Conservation (phyloP, 257 asterid species). For the Solanum arcanum region DNA sequence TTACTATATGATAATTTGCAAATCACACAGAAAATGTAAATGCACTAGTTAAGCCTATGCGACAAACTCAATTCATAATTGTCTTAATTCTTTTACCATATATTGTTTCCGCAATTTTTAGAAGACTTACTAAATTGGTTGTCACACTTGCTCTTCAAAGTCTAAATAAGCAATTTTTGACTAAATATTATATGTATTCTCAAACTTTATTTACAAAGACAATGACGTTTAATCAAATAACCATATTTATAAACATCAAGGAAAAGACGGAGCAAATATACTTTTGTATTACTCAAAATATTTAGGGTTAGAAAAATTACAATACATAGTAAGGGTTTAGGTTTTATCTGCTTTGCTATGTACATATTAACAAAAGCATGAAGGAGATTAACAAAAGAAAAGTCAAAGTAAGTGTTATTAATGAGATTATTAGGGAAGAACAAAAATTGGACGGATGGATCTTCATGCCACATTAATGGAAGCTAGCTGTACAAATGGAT, state of each 20-base stretch:
- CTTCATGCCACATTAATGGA: too few species aligned
- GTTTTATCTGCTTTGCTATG: neutral
- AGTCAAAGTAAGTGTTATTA: too few species aligned
- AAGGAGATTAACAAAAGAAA: too few species aligned
- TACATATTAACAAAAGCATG: too few species aligned
- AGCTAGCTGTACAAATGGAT: too few species aligned
- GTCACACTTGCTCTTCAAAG: neutral
- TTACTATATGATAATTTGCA: fast-evolving
- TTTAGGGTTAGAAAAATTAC: neutral
- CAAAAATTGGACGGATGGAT: too few species aligned
- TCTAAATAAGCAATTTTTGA: neutral
- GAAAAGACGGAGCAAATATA: neutral
- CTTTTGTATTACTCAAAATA: neutral
- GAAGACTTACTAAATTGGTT: neutral
- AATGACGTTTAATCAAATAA: neutral
- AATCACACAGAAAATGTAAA: too few species aligned
- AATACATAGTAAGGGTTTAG: neutral
- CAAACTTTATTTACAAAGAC: neutral
- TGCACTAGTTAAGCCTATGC: too few species aligned
- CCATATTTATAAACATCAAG: neutral
- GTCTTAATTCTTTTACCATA: neutral
- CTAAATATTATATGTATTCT: neutral
- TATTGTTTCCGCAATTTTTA: neutral
- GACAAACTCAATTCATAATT: neutral
- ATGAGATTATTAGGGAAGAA: too few species aligned